Evolutionary conservation across 2,329 filamentous ascomycete species (phyloP), one percentile per base, ranked within the genome.

Genomic region (Monosporascus sp.): DNA sequence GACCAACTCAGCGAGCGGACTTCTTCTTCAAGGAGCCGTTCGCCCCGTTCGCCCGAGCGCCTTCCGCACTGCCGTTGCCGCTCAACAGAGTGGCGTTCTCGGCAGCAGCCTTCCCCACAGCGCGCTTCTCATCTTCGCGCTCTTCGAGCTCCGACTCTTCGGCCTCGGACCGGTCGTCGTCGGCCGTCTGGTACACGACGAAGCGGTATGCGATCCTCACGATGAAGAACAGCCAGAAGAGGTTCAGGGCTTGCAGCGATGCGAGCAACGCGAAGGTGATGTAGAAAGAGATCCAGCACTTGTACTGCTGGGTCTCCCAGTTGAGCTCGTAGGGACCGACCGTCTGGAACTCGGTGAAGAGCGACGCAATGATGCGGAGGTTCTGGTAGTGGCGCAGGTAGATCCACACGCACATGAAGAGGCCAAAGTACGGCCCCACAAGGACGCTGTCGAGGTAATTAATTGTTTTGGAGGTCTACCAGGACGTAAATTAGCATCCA

Each of bases 381-480:
- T 93, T 93, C 68, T 91, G 78, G 73, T 85, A 90, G 74, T 97
- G 92, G 52, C 92, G 90, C 58, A 93, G 77, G 76, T 97, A 97
- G 65, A 91, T 85, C 92, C 92, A 97, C 56, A 87, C 78, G 59
- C 75, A 76, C 70, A 95, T 87, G 75, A 96, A 97, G 62, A 88
- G 60, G 67, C 82, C 83, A 72, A 94, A 97, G 75, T 93, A 96
- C 17, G 90, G 91, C 0, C 79, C 84, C n/a, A 89, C 89, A 46
- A 95, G 75, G 54, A 81, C 76, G 52, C 86, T 85, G 67, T 96
- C 88, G 62, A 97, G 75, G 74, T 97, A 97, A 75, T 96, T 96
- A 63, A 97, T 82, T 5, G 86, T 83, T 75, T 97, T 97, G 56
- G 91, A 96, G 2, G 89, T 94, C 87, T 92, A 61, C 35, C 14